These are phyloP conservation scores for Tetrapyrgos nigripes DNA, from an alignment of 1,284 basidiomycete genomes.

Conservation along the genomic window DNA sequence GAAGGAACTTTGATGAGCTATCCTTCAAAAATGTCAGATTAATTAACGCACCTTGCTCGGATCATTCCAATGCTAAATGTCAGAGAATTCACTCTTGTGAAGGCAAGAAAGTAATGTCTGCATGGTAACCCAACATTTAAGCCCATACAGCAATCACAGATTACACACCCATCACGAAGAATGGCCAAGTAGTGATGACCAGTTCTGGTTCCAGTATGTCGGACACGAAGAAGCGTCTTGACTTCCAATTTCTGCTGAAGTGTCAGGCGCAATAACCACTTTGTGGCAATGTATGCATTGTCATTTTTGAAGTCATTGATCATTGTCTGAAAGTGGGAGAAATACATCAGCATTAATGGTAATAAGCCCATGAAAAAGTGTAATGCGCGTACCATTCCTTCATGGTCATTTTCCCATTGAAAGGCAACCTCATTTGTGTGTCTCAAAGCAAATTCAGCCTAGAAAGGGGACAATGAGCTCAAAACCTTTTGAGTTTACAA, in stretches of 20 bases:
- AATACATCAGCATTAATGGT: too few relatives aligned
- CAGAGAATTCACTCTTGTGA: conserved; percentile 2
- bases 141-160: conserved; percentile 17
- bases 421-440: conserved; percentile 18
- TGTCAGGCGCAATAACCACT: not conserved
- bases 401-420: conserved; percentile 21
- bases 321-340: not conserved
- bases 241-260: not conserved
- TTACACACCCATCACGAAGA: conserved; percentile 8
- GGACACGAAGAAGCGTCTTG: not conserved
- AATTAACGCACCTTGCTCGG: not conserved
- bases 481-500: too few relatives aligned
- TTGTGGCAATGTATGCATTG: conserved; percentile 1
- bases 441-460: not conserved
- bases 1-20: not conserved
- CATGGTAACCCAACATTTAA: conserved; percentile 16
- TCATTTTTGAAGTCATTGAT: conserved; percentile 3
- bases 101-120: conserved; percentile 12
- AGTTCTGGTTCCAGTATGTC: not conserved
- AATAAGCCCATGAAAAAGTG: too few relatives aligned
- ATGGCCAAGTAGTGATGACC: conserved; percentile 8
- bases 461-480: too few relatives aligned
- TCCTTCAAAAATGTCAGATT: not conserved
- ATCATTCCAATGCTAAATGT: conserved; percentile 10
- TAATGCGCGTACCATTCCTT: conserved; percentile 28